Percentiles rank a stretch among this genome's conserved stretches.
Evolutionary conservation across 2,329 filamentous ascomycete genomes (phyloP).

Genomic region (Cadophora sp.): DNA sequence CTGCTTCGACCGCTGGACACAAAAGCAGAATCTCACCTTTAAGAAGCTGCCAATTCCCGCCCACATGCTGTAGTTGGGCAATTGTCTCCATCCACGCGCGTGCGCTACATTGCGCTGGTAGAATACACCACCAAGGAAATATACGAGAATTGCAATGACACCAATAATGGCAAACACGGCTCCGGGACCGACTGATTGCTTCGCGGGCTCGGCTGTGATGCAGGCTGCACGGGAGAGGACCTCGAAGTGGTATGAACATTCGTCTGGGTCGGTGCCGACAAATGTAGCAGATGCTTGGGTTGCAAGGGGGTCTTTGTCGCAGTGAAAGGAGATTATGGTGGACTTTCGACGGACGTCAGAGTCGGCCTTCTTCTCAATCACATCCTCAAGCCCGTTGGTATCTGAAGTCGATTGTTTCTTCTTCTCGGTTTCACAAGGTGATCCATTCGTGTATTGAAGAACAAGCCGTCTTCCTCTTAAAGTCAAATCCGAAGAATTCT

Average conservation of each 20-base stretch:
- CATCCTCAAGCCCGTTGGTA: constrained; percentile 45
- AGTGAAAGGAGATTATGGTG: constrained; percentile 90
- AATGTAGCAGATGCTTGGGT: constrained; percentile 78
- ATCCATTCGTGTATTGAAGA: constrained; percentile 78
- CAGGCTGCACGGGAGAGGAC: constrained; percentile 87
- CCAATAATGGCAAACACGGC: constrained; percentile 89
- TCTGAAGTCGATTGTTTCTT: constrained; percentile 43
- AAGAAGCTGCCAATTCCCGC: constrained; percentile 84
- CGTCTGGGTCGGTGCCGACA: constrained; percentile 81
- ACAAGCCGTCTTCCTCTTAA: constrained; percentile 76
- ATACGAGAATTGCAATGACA: constrained; percentile 78
- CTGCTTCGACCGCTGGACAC: constrained; percentile 38
- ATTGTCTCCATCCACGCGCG: constrained; percentile 91
- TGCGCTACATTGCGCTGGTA: constrained; percentile 96
- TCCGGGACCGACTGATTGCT: constrained; percentile 73
- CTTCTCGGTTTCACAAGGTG: constrained; percentile 66
- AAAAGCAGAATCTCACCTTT: constrained; percentile 62
- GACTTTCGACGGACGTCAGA: constrained; percentile 66
- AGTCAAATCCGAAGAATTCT: constrained; percentile 60
- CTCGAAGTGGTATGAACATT: constrained; percentile 96
- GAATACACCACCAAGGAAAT: constrained; percentile 89
- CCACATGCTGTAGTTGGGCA: constrained; percentile 95
- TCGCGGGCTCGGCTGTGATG: constrained; percentile 69
- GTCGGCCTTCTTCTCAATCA: constrained; percentile 40
- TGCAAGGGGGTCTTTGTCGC: constrained; percentile 79